Percentiles rank a stretch among this genome's conserved stretches.
Conservation (phyloP, 1,139 yeast genomes). For the Lodderomyces oxycetoniae region DNA sequence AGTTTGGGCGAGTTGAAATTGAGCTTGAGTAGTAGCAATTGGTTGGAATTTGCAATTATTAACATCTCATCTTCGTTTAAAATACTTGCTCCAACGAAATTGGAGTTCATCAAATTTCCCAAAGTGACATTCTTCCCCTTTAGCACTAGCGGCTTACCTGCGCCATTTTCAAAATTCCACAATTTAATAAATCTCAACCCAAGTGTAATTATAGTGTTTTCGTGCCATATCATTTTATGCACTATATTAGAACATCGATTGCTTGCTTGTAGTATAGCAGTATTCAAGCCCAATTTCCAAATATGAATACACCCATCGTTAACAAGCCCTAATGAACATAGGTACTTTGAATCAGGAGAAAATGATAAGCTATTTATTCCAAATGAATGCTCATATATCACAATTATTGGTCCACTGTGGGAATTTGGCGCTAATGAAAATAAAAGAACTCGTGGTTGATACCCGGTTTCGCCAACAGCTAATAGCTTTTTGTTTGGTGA, state of each 20-base stretch:
- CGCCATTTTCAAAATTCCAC: slow-evolving; percentile 45
- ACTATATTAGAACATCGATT: slow-evolving; percentile 60
- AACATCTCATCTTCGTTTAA: slow-evolving; percentile 37
- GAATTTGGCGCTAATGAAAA: slow-evolving; percentile 54
- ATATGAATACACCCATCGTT: slow-evolving; percentile 63
- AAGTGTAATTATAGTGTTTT: slow-evolving; percentile 42
- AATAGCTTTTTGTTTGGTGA: slow-evolving; percentile 49
- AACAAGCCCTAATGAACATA: slow-evolving; percentile 58
- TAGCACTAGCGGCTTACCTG: slow-evolving; percentile 27
- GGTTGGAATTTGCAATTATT: slow-evolving; percentile 40
- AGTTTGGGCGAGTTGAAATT: slow-evolving; percentile 23
- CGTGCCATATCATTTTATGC: slow-evolving; percentile 53
- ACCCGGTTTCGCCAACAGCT: slow-evolving; percentile 67
- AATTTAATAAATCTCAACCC: slow-evolving; percentile 58
- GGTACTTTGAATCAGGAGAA: slow-evolving; percentile 49
- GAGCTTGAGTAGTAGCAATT: slow-evolving; percentile 30
- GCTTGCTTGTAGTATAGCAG: slow-evolving; percentile 32
- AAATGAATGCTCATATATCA: slow-evolving; percentile 57
- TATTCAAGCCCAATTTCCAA: slow-evolving; percentile 39
- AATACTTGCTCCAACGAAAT: slow-evolving; percentile 38
- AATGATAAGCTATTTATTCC: slow-evolving; percentile 55
- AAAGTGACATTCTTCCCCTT: slow-evolving; percentile 57
- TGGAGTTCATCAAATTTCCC: slow-evolving; percentile 43
- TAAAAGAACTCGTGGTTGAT: slow-evolving; percentile 57
- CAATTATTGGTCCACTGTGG: slow-evolving; percentile 43